Conservation (phyloP, 2,329 filamentous ascomycete genomes). For the Alternaria ventricosa region DNA sequence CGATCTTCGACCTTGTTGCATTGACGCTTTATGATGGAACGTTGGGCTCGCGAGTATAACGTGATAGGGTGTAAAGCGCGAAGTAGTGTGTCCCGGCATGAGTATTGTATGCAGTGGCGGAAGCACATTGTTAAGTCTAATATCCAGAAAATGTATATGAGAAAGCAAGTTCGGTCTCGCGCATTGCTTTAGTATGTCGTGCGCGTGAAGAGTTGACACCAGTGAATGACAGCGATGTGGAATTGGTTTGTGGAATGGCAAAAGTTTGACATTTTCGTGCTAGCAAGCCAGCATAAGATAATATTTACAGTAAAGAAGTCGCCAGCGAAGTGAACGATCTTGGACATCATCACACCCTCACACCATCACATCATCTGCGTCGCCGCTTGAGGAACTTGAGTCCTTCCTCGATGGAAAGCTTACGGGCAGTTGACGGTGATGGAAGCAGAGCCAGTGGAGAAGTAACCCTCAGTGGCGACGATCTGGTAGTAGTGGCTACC, state of each 20-base stretch:
- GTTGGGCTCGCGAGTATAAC: conserved; percentile 13
- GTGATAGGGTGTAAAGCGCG: conserved; percentile 8
- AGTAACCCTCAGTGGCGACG: conserved; percentile 52
- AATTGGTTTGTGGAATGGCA: neutral
- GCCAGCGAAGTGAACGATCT: neutral
- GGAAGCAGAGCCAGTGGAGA: conserved; percentile 55
- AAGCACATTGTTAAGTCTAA: conserved; percentile 14
- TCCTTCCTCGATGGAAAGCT: neutral
- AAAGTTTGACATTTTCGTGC: conserved; percentile 5
- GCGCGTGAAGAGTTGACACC: neutral
- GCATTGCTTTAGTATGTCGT: neutral
- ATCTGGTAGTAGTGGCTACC: conserved; percentile 51
- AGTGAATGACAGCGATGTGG: neutral
- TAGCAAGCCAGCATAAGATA: conserved; percentile 4
- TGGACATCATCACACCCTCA: neutral
- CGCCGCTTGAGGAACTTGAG: neutral
- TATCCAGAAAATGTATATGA: neutral
- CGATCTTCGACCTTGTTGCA: conserved; percentile 7
- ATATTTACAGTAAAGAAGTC: conserved; percentile 6
- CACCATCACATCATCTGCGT: neutral
- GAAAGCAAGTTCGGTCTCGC: neutral
- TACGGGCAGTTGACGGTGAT: conserved; percentile 55
- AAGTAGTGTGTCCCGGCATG: conserved; percentile 12
- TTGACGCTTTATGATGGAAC: conserved; percentile 6
- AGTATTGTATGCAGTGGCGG: conserved; percentile 12